Percentiles rank a stretch among this genome's conserved stretches.
Evolutionary conservation across 2,329 filamentous ascomycete genomes (phyloP).

Genomic region (Beauveria sp.): DNA sequence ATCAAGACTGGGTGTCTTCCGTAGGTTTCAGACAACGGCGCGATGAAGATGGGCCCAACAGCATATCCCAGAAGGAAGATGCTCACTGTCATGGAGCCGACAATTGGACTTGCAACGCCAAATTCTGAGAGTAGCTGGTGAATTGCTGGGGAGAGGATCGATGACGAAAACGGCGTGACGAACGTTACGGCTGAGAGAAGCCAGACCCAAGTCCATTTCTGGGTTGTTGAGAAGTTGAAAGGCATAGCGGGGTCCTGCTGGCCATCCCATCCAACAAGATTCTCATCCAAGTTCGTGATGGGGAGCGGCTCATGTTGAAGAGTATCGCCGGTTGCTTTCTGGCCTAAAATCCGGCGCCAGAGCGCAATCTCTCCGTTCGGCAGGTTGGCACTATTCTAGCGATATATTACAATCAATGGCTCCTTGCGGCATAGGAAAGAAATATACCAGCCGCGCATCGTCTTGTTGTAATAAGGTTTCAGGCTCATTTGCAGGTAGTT

Average conservation of each 20-base stretch:
- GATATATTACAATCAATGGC: too few species aligned
- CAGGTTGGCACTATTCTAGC: too few species aligned
- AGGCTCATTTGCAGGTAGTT: too few species aligned
- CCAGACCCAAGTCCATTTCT: slow-evolving; percentile 21
- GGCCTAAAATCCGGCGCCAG: too few species aligned
- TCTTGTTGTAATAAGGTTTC: too few species aligned
- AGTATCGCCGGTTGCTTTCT: too few species aligned
- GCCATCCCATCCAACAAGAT: slow-evolving; percentile 49
- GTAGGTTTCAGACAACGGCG: not conserved
- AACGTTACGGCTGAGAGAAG: slow-evolving; percentile 27
- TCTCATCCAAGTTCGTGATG: not conserved
- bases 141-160: slow-evolving; percentile 13
- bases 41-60: slow-evolving; percentile 1
- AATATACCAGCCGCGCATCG: too few species aligned
- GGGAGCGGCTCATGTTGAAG: not conserved
- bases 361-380: too few species aligned
- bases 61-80: slow-evolving; percentile 3
- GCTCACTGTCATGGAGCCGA: not conserved
- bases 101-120: slow-evolving; percentile 9
- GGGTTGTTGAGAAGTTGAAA: slow-evolving; percentile 51
- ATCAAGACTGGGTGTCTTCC: slow-evolving; percentile 18
- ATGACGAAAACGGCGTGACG: slow-evolving; percentile 12
- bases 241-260: slow-evolving; percentile 52
- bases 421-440: too few species aligned
- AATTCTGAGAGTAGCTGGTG: slow-evolving; percentile 14